phyloP scores from a whole-genome alignment of 2,329 filamentous ascomycete genomes.

The Paraphaeosphaeria minitans region DNA sequence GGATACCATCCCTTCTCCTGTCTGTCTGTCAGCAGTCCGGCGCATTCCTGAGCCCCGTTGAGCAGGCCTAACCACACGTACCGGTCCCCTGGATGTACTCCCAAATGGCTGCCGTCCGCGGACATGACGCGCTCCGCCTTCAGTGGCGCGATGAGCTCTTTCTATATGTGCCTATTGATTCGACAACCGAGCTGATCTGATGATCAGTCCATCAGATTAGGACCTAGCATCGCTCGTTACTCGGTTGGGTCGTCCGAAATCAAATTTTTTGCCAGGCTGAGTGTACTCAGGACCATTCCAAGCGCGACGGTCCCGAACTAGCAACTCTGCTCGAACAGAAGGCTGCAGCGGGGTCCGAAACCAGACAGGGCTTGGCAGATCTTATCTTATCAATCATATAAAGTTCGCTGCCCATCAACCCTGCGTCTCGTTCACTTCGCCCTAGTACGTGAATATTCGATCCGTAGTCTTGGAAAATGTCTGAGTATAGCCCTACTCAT shows the following conservation, averaged over 20 bases:
- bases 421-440: neutral
- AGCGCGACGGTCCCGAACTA: neutral
- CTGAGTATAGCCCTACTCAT: conserved; percentile 16
- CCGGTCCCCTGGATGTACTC: neutral
- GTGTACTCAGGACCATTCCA: neutral
- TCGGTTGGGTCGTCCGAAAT: neutral
- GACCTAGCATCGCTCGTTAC: neutral
- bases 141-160: neutral
- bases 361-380: conserved; percentile 7
- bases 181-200: neutral
- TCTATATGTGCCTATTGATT: no score
- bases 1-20: neutral
- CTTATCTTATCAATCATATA: conserved; percentile 18
- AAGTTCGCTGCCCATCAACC: neutral
- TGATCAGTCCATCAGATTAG: neutral
- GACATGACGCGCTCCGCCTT: neutral
- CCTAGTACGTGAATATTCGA: neutral
- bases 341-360: neutral
- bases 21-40: neutral
- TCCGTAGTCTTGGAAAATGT: conserved; percentile 11
- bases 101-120: neutral
- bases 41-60: neutral
- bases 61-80: neutral
- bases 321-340: neutral
- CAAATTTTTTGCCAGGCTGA: neutral